phyloP scores from a whole-genome alignment of 2,329 filamentous ascomycete species.

The Colletotrichum limetticola region DNA sequence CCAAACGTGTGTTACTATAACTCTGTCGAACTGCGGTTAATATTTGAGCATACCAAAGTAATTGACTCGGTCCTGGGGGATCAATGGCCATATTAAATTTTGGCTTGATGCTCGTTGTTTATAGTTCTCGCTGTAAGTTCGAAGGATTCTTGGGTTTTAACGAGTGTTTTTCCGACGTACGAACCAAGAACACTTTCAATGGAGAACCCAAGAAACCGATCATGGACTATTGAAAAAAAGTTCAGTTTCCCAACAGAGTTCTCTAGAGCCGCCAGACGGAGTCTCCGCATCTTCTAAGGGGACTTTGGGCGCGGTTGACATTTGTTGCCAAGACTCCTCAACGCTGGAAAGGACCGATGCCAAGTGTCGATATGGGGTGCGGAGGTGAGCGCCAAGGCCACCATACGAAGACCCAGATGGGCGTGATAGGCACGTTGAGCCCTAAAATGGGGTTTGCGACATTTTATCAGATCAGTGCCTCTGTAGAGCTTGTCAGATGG shows the following conservation, averaged over 20 bases:
- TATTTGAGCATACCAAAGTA: no score
- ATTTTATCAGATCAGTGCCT: slow-evolving; percentile 14
- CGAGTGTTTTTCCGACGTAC: not conserved
- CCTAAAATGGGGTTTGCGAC: slow-evolving; percentile 1
- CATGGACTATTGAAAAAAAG: not conserved
- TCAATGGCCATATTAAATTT: no score
- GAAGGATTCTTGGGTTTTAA: not conserved
- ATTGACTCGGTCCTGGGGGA: not conserved
- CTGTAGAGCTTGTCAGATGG: not conserved
- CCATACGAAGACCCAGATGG: not conserved
- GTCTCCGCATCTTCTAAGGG: not conserved
- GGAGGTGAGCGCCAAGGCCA: not conserved
- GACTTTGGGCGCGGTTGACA: not conserved
- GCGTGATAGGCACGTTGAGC: not conserved
- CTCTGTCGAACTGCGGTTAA: not conserved
- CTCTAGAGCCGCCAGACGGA: not conserved
- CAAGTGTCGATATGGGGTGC: not conserved
- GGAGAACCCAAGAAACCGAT: not conserved
- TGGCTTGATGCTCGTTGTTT: no score
- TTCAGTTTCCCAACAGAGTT: no score
- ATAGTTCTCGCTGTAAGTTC: no score
- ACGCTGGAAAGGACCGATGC: not conserved
- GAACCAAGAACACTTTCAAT: not conserved
- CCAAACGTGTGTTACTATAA: no score
- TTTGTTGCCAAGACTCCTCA: not conserved